A percentile compares a stretch with the other conserved stretches of the same genome.
These are phyloP conservation scores for Chenopodium album DNA, from an alignment of 148 eudicot species.

Conservation along the genomic window DNA sequence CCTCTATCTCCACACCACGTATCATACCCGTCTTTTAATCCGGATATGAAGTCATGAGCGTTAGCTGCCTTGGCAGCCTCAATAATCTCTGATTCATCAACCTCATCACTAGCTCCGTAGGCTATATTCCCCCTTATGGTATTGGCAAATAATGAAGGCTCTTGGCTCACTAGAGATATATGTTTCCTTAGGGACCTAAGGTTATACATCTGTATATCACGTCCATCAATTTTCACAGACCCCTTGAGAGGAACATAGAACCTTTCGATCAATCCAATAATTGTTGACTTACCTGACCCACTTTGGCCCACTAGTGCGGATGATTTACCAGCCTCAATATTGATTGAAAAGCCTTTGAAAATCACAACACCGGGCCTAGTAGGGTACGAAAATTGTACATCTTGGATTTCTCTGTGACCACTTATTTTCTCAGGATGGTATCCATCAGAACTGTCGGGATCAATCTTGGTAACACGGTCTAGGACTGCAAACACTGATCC, in stretches of 20 bases:
- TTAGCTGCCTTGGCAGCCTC: conserved; percentile 38
- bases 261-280: conserved; percentile 62
- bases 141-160: conserved; percentile 62
- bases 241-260: conserved; percentile 69
- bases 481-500: conserved; percentile 64
- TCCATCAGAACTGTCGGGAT: conserved; percentile 66
- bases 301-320: conserved; percentile 78
- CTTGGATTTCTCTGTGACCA: conserved; percentile 54
- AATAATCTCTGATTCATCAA: conserved; percentile 49
- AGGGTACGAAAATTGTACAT: conserved; percentile 64
- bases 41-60: too few species aligned
- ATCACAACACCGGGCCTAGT: conserved; percentile 48
- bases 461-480: conserved; percentile 60
- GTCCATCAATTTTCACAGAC: conserved; percentile 52
- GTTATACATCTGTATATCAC: conserved; percentile 46
- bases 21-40: conserved; percentile 54
- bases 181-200: conserved; percentile 59
- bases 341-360: conserved; percentile 35
- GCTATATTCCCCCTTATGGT: conserved; percentile 59
- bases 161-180: conserved; percentile 80
- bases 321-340: conserved; percentile 48
- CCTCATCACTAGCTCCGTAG: conserved; percentile 43
- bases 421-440: conserved; percentile 42
- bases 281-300: conserved; percentile 83
- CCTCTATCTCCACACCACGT: conserved; percentile 78